Evolutionary conservation across 169 alveolate species (phyloP), one percentile per base, ranked within the genome.

Genomic region (Eimeria nieschulzi): DNA sequence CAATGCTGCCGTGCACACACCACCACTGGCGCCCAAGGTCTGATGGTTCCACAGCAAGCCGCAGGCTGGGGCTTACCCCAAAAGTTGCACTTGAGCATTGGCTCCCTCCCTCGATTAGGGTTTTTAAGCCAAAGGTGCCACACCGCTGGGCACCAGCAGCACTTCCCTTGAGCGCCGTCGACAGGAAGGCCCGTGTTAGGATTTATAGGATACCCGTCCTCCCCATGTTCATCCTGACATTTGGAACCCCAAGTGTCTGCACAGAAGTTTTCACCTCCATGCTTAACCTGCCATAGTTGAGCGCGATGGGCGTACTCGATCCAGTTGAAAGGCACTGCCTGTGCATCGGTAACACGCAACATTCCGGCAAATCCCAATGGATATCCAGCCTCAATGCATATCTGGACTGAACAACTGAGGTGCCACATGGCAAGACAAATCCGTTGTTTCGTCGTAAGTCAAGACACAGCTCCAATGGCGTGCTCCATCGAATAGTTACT

Each of bases 271-370:
- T 82, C 90, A 9, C 90, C 90, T 5, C 90, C 90, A 17, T 82
- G 19, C 26, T 82, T 82, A 13, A 82, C 90, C 78, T 82, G 90
- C 90, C 90, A 82, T 25, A 82, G 19, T 33, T 15, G 19, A 39
- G 90, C 90, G 76, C 90, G 90, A n/a, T 82, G 90, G 54, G 90
- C 90, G 78, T 61, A 82, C 66, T 82, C 90, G 23, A 82, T 61
- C 90, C 90, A 82, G 78, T 82, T 82, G 78, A 59, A 82, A 17
- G 90, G 90, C 59, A 82, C 90, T 82, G 90, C 90, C 90, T 82
- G 63, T 33, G 54, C n/a, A 63, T 63, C 21, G 72, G 83, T 10
- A 59, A 26, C 55, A 25, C 46, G 55, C 54, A 21, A 25, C 13
- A 8, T 25, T 7, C 68, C 51, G 5, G 25, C 68, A 17, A 8